These are phyloP conservation scores for Diaporthe sp. DNA, from an alignment of 2,329 filamentous ascomycete genomes.

Conservation along the genomic window DNA sequence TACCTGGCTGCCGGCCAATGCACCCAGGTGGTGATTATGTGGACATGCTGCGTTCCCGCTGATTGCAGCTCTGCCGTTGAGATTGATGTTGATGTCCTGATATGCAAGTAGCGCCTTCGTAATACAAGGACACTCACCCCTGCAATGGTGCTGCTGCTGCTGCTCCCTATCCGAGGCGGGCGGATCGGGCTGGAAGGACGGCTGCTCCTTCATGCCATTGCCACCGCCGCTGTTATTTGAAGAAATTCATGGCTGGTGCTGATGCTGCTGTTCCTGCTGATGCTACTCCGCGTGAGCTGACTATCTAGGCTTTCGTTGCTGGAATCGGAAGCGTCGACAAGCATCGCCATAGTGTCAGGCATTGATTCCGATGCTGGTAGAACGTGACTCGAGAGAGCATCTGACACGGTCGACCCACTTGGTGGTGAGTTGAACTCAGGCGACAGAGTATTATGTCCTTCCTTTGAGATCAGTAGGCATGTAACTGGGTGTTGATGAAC, in stretches of 20 bases:
- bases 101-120: neutral
- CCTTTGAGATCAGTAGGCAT: neutral
- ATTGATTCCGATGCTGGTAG: neutral
- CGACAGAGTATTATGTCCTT: neutral
- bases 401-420: neutral
- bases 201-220: neutral
- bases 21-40: neutral
- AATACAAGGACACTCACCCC: neutral
- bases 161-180: neutral
- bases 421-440: neutral
- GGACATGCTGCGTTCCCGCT: neutral
- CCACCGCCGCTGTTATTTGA: neutral
- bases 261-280: neutral
- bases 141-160: neutral
- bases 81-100: neutral
- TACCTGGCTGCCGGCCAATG: neutral
- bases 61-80: neutral
- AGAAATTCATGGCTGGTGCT: neutral
- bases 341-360: neutral
- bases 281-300: too few relatives aligned
- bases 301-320: too few relatives aligned
- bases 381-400: neutral
- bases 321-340: neutral
- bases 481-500: neutral
- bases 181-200: neutral